A percentile compares a stretch with the other conserved stretches of the same genome.
phyloP scores from a whole-genome alignment of 2,329 filamentous ascomycete genomes.

The Stachybotrys elegans region DNA sequence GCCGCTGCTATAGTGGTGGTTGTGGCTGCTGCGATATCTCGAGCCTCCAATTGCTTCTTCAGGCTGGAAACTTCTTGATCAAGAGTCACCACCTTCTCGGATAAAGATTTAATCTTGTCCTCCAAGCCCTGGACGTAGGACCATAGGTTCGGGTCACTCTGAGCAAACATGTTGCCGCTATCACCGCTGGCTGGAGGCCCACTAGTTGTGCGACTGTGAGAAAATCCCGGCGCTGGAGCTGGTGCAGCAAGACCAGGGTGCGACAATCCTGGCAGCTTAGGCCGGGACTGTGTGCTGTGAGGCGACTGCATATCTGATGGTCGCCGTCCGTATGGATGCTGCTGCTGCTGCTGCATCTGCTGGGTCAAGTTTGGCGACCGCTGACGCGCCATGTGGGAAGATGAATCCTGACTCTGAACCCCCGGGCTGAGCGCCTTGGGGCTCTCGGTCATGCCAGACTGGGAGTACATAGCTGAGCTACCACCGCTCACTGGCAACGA shows the following conservation, averaged over 20 bases:
- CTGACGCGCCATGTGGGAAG: slow-evolving; percentile 46
- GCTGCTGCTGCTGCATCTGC: slow-evolving; percentile 59
- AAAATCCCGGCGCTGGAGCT: slow-evolving; percentile 18
- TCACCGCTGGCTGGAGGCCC: slow-evolving; percentile 50
- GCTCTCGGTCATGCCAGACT: slow-evolving; percentile 75
- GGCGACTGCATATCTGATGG: slow-evolving; percentile 51
- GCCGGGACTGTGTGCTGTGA: slow-evolving; percentile 37
- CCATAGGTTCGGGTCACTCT: slow-evolving; percentile 61
- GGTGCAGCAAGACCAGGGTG: slow-evolving; percentile 28
- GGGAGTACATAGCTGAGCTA: slow-evolving; percentile 60
- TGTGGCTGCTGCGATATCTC: slow-evolving; percentile 19
- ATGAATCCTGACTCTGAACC: slow-evolving; percentile 46
- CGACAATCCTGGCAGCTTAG: slow-evolving; percentile 31
- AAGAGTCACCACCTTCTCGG: slow-evolving; percentile 27
- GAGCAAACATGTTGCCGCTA: slow-evolving; percentile 62
- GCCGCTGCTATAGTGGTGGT: too few relatives aligned
- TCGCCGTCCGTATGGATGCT: slow-evolving; percentile 53
- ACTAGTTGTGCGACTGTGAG: slow-evolving; percentile 36
- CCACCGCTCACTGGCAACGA: slow-evolving; percentile 41
- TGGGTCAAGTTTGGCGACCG: slow-evolving; percentile 62
- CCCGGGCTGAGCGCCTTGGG: slow-evolving; percentile 78
- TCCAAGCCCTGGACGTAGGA: slow-evolving; percentile 68
- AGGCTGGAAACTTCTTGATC: slow-evolving; percentile 27
- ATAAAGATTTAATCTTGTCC: slow-evolving; percentile 36
- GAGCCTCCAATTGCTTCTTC: slow-evolving; percentile 27